Evolutionary conservation across 345 rosid species (phyloP).

Genomic region (Gossypium mustelinum): DNA sequence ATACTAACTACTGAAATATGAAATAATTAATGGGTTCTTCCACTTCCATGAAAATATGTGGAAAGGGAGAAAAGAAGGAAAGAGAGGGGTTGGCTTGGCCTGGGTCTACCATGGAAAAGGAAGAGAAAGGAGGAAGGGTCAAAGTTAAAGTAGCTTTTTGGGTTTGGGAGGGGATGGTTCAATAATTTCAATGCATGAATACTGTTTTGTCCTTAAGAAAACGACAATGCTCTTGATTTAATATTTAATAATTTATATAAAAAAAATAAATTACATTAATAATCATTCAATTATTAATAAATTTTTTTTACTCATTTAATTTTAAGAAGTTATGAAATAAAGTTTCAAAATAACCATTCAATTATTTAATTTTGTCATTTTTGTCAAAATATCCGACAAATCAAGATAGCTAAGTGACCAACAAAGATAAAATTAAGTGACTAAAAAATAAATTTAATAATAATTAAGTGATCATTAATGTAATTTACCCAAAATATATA

Average conservation of each 20-base stretch:
- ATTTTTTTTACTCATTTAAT: no score
- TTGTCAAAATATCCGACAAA: accelerated
- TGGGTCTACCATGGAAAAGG: slow-evolving; percentile 12
- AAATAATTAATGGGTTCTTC: neutral
- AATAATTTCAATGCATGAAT: slow-evolving; percentile 21
- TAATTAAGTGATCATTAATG: no score
- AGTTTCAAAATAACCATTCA: no score
- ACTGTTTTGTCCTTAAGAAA: slow-evolving; percentile 11
- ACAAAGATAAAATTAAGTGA: no score
- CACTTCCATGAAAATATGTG: neutral
- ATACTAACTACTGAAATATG: neutral
- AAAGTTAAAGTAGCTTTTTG: slow-evolving; percentile 37
- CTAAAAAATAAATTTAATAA: no score
- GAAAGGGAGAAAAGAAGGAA: neutral
- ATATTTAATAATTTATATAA: neutral
- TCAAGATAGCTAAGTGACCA: accelerated
- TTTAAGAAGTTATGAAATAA: no score
- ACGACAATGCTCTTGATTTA: neutral
- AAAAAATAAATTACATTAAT: no score
- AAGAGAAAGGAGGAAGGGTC: slow-evolving; percentile 32
- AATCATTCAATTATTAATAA: no score
- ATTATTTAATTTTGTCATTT: no score
- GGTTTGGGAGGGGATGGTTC: neutral
- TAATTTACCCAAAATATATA: no score
- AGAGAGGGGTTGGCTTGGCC: neutral